Evolutionary conservation across 2,329 filamentous ascomycete genomes (phyloP).

Genomic region (Pseudohalonectria lignicola): DNA sequence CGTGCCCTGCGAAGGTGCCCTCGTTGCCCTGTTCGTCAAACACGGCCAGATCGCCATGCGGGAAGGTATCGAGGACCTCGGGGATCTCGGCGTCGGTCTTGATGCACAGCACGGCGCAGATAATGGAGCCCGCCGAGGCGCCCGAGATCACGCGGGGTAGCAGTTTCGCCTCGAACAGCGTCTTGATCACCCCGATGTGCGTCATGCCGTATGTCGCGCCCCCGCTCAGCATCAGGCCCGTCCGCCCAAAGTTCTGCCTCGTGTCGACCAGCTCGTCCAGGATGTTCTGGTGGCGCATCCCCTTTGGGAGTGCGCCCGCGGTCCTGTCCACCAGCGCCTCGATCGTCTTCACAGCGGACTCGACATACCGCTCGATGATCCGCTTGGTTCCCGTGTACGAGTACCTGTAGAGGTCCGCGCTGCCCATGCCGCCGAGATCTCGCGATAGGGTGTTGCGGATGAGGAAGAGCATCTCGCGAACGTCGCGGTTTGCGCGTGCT

Average conservation of each 20-base stretch:
- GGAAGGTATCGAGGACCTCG: conserved; percentile 55
- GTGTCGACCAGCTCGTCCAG: conserved; percentile 61
- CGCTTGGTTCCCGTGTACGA: conserved; percentile 79
- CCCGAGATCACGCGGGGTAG: conserved; percentile 81
- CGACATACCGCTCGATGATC: conserved; percentile 78
- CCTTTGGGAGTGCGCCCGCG: conserved; percentile 38
- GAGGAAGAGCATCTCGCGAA: conserved; percentile 67
- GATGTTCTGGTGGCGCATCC: conserved; percentile 45
- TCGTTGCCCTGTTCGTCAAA: conserved; percentile 53
- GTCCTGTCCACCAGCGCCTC: conserved; percentile 50
- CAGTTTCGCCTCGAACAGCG: conserved; percentile 62
- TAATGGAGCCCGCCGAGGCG: conserved; percentile 78
- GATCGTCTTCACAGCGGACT: conserved; percentile 66
- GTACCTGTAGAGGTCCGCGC: conserved; percentile 70
- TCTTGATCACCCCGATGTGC: conserved; percentile 79
- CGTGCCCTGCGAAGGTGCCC: conserved; percentile 56
- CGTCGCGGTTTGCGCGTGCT: conserved; percentile 60
- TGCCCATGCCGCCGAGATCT: conserved; percentile 77
- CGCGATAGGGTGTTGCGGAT: conserved; percentile 72
- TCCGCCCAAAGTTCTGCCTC: conserved; percentile 75
- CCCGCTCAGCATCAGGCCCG: conserved; percentile 71
- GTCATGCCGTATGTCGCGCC: conserved; percentile 88
- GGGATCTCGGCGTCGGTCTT: conserved; percentile 72
- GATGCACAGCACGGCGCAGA: conserved; percentile 69
- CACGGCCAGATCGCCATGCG: conserved; percentile 69